Evolutionary conservation across 2,329 filamentous ascomycete species (phyloP).

Genomic region (Penicillium sp.): DNA sequence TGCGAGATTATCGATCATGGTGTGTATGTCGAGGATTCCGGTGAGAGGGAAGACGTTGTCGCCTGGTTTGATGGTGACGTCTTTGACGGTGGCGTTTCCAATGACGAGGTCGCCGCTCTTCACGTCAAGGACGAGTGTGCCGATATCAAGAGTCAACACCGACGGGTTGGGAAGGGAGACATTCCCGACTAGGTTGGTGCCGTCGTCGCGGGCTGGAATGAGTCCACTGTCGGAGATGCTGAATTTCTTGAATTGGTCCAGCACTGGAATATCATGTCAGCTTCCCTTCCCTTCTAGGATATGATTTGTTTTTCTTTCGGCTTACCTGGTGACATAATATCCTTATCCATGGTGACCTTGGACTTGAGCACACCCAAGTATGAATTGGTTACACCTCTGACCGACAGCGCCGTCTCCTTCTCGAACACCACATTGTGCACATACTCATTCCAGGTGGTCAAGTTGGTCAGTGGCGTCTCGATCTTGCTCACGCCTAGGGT

Average conservation of each 20-base stretch:
- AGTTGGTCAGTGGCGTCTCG: constrained; percentile 29
- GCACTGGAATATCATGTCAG: constrained; percentile 38
- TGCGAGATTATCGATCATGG: constrained; percentile 32
- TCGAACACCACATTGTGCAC: constrained; percentile 35
- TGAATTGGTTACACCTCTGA: constrained; percentile 32
- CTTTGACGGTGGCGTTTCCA: constrained; percentile 51
- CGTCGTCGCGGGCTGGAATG: constrained; percentile 42
- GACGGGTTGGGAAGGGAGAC: constrained; percentile 60
- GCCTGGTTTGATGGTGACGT: constrained; percentile 56
- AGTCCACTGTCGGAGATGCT: constrained; percentile 49
- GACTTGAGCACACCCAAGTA: constrained; percentile 36
- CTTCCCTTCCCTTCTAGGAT: not conserved
- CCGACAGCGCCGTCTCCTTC: constrained; percentile 26
- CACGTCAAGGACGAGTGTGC: constrained; percentile 56
- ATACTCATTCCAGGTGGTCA: constrained; percentile 32
- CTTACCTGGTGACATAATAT: constrained; percentile 38
- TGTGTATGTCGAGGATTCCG: constrained; percentile 49
- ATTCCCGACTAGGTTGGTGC: constrained; percentile 55
- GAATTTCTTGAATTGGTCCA: constrained; percentile 54
- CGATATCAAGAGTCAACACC: constrained; percentile 56
- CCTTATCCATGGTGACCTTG: constrained; percentile 37
- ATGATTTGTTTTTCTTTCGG: not conserved
- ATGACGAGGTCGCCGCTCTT: constrained; percentile 49
- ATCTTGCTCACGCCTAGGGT: constrained; percentile 29
- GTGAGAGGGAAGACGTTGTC: constrained; percentile 52